Conservation (phyloP, 1,139 yeast genomes). For the Candida neerlandica region DNA sequence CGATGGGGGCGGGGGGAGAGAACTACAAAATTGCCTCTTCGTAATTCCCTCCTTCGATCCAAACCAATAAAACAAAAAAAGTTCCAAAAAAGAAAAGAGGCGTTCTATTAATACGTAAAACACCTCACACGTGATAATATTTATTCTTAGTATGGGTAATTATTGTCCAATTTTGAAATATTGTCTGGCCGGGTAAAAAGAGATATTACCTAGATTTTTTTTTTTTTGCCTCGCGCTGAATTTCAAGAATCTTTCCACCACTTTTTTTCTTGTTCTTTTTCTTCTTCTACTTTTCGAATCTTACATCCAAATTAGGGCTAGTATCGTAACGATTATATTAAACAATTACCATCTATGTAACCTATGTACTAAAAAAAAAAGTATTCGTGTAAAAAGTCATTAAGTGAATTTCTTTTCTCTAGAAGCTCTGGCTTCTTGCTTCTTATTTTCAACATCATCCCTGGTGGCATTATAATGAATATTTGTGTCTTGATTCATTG, state of each 20-base stretch:
- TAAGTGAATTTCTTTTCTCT: constrained; percentile 45
- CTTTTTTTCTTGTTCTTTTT: neutral
- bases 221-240: neutral
- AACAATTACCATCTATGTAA: neutral
- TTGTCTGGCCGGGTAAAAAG: neutral
- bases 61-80: too few relatives aligned
- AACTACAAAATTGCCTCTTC: too few relatives aligned
- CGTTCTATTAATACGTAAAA: too few relatives aligned
- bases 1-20: too few relatives aligned
- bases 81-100: too few relatives aligned
- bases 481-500: constrained; percentile 78
- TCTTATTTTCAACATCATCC: constrained; percentile 55
- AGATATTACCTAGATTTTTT: neutral
- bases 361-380: neutral
- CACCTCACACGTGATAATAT: too few relatives aligned
- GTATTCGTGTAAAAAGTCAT: neutral
- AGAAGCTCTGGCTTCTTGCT: constrained; percentile 51
- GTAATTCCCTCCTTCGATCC: too few relatives aligned
- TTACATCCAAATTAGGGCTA: too few relatives aligned
- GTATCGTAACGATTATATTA: neutral
- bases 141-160: too few relatives aligned
- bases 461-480: constrained; percentile 62
- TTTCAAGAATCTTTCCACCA: neutral
- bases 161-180: too few relatives aligned
- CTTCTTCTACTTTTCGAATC: neutral